Evolutionary conservation across 2,329 filamentous ascomycete genomes (phyloP).

Genomic region (Paecilomyces dactylethromorphus): DNA sequence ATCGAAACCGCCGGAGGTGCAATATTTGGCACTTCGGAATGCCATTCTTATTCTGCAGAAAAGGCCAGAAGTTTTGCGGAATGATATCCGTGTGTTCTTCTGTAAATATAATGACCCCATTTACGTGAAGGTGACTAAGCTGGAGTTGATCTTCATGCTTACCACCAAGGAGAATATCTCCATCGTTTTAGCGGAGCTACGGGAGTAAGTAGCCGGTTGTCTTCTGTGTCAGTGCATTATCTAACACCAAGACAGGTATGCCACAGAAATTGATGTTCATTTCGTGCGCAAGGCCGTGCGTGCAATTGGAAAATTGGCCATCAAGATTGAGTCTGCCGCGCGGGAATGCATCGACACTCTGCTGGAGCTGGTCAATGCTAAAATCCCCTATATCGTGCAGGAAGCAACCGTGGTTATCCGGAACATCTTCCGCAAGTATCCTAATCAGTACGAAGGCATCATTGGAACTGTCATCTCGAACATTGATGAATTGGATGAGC

Average conservation of each 20-base stretch:
- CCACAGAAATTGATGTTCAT: constrained; percentile 96
- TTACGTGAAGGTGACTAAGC: constrained; percentile 97
- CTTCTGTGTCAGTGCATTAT: neutral
- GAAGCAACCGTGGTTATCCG: constrained; percentile 97
- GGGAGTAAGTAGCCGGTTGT: constrained; percentile 55
- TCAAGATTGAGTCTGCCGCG: constrained; percentile 96
- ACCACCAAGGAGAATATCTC: constrained; percentile 93
- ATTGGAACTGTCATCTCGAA: constrained; percentile 94
- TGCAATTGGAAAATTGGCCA: constrained; percentile 94
- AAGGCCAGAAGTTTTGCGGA: constrained; percentile 84
- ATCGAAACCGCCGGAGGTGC: constrained; percentile 95
- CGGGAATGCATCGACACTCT: constrained; percentile 86
- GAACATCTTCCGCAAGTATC: constrained; percentile 99
- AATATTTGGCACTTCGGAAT: constrained; percentile 90
- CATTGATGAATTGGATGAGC: constrained; percentile 91
- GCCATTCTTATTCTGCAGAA: constrained; percentile 89
- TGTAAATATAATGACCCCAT: constrained; percentile 99
- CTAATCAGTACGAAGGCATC: constrained; percentile 97
- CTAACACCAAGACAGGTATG: constrained; percentile 49
- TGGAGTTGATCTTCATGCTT: constrained; percentile 98
- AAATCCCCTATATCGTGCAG: constrained; percentile 97
- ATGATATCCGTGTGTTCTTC: constrained; percentile 98
- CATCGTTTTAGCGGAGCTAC: constrained; percentile 85
- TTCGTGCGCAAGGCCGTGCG: constrained; percentile 97
- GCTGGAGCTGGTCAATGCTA: constrained; percentile 90